A percentile compares a stretch with the other conserved stretches of the same genome.
Evolutionary conservation across 768 basidiomycete species (phyloP).

Genomic region (Termitomyces sp.): DNA sequence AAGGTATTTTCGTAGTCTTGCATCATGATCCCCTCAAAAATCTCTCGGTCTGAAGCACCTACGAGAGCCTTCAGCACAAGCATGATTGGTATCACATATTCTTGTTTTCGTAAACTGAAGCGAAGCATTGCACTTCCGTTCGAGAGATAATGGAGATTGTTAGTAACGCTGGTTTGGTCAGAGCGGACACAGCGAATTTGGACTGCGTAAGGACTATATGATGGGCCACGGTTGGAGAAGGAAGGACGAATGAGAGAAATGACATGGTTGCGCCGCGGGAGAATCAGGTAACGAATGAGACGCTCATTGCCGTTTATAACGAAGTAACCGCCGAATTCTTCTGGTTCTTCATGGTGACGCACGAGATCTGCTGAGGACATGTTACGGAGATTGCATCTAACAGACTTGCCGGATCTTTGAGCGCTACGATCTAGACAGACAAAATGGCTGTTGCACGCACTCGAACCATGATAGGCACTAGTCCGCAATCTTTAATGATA

Average conservation of each 20-base stretch:
- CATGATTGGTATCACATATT: conserved; percentile 98
- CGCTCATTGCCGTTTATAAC: conserved; percentile 99
- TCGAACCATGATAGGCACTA: conserved; percentile 95
- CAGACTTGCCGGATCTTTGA: conserved; percentile 49
- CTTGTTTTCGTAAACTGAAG: conserved; percentile 96
- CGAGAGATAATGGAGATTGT: conserved; percentile 95
- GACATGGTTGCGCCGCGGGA: conserved; percentile 93
- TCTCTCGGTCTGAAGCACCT: conserved; percentile 88
- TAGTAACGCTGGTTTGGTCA: conserved; percentile 91
- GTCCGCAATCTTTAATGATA: conserved; percentile 81
- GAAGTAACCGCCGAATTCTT: conserved; percentile 99
- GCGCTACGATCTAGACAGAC: background rate
- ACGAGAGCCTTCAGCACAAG: conserved; percentile 91
- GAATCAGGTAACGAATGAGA: conserved; percentile 94
- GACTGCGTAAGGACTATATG: conserved; percentile 91
- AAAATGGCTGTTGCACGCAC: conserved; percentile 41
- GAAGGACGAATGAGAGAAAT: conserved; percentile 88
- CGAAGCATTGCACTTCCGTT: conserved; percentile 96
- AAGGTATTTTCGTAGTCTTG: conserved; percentile 97
- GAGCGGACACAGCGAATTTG: conserved; percentile 92
- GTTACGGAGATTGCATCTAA: conserved; percentile 84
- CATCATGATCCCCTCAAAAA: conserved; percentile 96
- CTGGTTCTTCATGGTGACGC: conserved; percentile 88
- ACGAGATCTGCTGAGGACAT: conserved; percentile 87
- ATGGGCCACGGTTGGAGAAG: conserved; percentile 88